A percentile compares a stretch with the other conserved stretches of the same genome.
Conservation (phyloP, 495 filamentous ascomycete genomes). For the Podospora bellae-mahoneyi region DNA sequence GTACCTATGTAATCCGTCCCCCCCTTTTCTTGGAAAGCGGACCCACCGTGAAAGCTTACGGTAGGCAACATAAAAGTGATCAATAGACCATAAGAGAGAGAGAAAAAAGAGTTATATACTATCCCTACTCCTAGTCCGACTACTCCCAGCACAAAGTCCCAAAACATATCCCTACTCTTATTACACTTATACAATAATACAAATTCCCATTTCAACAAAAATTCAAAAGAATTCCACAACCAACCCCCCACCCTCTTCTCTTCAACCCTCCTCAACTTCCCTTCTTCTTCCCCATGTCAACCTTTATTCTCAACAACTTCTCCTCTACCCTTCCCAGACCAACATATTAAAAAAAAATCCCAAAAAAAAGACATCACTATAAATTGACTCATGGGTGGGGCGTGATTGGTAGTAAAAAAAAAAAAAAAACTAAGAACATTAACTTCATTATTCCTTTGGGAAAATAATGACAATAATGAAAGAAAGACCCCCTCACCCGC, state of each 20-base stretch:
- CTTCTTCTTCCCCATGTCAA: background rate
- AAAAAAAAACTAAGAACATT: background rate
- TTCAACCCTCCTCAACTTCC: background rate
- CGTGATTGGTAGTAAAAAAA: background rate
- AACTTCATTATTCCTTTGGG: background rate
- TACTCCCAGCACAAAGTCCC: too few species aligned
- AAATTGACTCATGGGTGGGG: background rate
- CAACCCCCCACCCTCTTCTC: background rate
- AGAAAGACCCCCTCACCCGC: background rate
- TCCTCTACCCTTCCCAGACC: background rate
- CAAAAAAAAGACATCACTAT: background rate
- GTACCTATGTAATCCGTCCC: too few species aligned
- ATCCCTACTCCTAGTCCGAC: background rate
- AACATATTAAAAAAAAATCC: background rate
- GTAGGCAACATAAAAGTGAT: too few species aligned
- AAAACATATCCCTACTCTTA: constrained; percentile 2
- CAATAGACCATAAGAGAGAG: background rate
- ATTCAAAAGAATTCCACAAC: constrained; percentile 1
- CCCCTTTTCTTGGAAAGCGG: too few species aligned
- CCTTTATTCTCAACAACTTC: background rate
- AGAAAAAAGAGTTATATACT: background rate
- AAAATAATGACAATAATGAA: background rate
- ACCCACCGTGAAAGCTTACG: too few species aligned
- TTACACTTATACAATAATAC: constrained; percentile 8
- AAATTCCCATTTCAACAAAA: background rate